Base-by-base conservation (phyloP, 805 yeast genomes). In the Cyberlindnera xishuangbannaensis region DNA sequence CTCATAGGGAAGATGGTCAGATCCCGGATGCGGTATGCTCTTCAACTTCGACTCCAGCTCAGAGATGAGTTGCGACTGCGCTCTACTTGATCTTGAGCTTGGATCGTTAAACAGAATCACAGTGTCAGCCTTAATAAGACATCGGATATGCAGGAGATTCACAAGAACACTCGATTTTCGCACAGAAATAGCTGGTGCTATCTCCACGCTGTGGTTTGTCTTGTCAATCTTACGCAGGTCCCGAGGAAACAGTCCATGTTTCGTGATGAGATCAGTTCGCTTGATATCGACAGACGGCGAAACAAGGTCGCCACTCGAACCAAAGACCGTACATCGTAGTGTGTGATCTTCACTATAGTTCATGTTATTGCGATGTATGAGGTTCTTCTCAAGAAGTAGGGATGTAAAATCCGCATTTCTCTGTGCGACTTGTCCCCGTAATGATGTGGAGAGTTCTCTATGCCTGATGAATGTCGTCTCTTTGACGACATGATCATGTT, bases 151-250 rank as follows among this genome's bases (percentile, higher is more conserved):
- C 26, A 86, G 61, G 50, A 87, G 57, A 48, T 82, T 84, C 27
- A 86, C 73, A 28, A 86, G 60, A 6, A 85, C 78, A 20, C 87
- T 76, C 43, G 73, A 72, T 17, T 73, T 69, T 35, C 95, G 64
- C 7, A 83, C 85, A 42, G 87, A 78, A 28, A 86, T 78, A 13
- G 82, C 72, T 0, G 96, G 96, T 1, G 83, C 85, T 19, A 85
- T 85, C 45, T 83, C 90, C 33, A 81, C 69, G 2, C 76, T 64
- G 47, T 41, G 34, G 9, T 41, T 41, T 7, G 44, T 79, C 37
- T 83, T 73, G 30, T 90, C 97, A 33, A 90, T 79, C 52, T 88
- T 90, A 15, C 98, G 65, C 45, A 90, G 63, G 56, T 90, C 98
- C 55, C 98, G 67, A 0, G 97, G 96, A 37, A 83, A 74, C 17